Percentiles rank a stretch among this genome's conserved stretches.
Conservation (phyloP, 2,329 filamentous ascomycete species). For the Fusarium decemcellulare region DNA sequence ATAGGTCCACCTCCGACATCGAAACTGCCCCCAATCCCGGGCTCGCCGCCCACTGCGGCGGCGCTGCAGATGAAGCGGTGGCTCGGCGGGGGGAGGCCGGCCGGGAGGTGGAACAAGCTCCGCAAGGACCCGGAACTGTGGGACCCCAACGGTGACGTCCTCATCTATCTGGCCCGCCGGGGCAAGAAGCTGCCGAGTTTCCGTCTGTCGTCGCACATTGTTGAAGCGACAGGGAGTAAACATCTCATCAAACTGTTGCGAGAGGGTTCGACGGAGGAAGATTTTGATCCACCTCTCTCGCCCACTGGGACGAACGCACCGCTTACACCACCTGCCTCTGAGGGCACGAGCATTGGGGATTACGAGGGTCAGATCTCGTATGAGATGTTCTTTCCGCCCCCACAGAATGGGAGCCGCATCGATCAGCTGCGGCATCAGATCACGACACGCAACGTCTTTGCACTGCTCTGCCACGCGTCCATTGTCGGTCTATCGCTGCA, state of each 20-base stretch:
- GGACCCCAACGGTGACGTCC: conserved; percentile 72
- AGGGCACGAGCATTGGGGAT: conserved; percentile 52
- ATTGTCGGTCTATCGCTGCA: conserved; percentile 75
- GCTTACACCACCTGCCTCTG: conserved; percentile 57
- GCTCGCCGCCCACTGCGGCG: conserved; percentile 9
- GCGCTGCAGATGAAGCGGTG: conserved; percentile 65
- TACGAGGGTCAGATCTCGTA: conserved; percentile 70
- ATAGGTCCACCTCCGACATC: conserved; percentile 57
- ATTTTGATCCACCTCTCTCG: conserved; percentile 54
- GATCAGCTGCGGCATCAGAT: conserved; percentile 72
- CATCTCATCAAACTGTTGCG: conserved; percentile 67
- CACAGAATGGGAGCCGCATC: conserved; percentile 60
- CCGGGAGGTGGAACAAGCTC: conserved; percentile 70
- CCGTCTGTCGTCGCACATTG: conserved; percentile 70
- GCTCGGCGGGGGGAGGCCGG: conserved; percentile 64
- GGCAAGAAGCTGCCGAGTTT: conserved; percentile 66
- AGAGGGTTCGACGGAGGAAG: conserved; percentile 66
- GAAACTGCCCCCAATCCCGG: conserved; percentile 60
- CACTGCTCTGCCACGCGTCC: conserved; percentile 73
- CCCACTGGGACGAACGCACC: conserved; percentile 48
- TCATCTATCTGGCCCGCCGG: conserved; percentile 68
- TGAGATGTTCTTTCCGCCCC: conserved; percentile 75
- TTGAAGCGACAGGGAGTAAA: conserved; percentile 70
- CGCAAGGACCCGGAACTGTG: conserved; percentile 73
- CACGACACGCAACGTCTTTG: conserved; percentile 79